Conservation (phyloP, 208 protist genomes). For the Acanthamoeba castellanii region DNA sequence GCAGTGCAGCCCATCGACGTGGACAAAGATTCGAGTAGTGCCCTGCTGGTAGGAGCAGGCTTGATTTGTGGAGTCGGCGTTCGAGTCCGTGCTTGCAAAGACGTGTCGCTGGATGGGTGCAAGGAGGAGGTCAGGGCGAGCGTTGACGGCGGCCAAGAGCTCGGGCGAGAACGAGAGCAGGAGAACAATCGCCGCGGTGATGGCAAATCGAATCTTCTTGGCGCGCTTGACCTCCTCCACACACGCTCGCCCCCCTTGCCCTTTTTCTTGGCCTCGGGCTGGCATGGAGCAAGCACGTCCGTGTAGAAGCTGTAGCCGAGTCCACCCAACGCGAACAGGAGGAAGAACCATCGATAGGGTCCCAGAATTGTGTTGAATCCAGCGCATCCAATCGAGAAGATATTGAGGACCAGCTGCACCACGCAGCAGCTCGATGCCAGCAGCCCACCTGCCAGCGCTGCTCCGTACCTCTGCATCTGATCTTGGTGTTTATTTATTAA, state of each 20-base stretch:
- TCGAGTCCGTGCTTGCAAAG: not conserved
- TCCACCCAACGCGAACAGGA: not conserved
- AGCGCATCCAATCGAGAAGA: not conserved
- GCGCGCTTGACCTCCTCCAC: not conserved
- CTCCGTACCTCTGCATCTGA: not conserved
- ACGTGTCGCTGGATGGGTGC: not conserved
- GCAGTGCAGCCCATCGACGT: not conserved
- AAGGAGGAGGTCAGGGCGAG: not conserved
- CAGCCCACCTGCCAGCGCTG: not conserved
- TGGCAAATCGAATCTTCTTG: not conserved
- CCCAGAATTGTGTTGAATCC: conserved; percentile 5
- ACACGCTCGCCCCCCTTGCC: not conserved
- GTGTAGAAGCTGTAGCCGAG: conserved; percentile 10
- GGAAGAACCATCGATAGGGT: not conserved
- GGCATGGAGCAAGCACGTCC: not conserved
- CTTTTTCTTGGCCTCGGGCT: not conserved
- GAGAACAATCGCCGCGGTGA: not conserved
- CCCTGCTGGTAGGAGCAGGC: not conserved
- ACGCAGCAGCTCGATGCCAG: conserved; percentile 46
- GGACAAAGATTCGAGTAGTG: not conserved
- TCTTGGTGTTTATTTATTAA: too few relatives aligned
- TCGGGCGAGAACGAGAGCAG: conserved; percentile 4
- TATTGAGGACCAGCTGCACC: not conserved
- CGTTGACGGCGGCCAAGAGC: not conserved
- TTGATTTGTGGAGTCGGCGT: not conserved